Base-by-base conservation (phyloP, 2,329 filamentous ascomycete genomes). In the Kalaharituber pfeilii region DNA sequence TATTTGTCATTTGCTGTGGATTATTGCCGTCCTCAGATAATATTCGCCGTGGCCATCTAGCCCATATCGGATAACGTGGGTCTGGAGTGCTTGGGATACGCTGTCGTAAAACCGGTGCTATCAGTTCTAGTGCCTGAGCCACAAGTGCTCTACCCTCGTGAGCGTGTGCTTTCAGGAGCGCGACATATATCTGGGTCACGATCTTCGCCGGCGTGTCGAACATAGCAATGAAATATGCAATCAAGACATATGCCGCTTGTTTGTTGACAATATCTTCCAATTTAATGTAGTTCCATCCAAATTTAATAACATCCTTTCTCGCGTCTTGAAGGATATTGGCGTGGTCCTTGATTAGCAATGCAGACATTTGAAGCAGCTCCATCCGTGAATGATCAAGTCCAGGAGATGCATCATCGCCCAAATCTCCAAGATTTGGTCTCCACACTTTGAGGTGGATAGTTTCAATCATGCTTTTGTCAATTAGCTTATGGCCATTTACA, bases 251-350 rank as follows among this genome's bases (percentile, higher is more conserved):
- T 2, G 91, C 88, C 0, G 89, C 91, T 67, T 96, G 91, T 68
- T 98, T 98, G 73, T 96, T 98, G 72, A 98, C 94, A 55, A 94
- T 85, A 67, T 99, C 91, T 65, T 99, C 93, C n/a, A 98, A 77
- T 24, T 86, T 80, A 64, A 98, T 98, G 66, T 94, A 96, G 18
- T 88, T 94, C 91, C 91, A 99, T 2, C 87, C 88, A 68, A 96
- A 98, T 69, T 95, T 96, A 65, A 98, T 98, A 58, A 98, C 89
- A 60, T 98, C 91, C 69, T 98, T 98, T 33, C 93, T 81, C 2
- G 86, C 82, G 64, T 96, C 91, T 62, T 93, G 84, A 1, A 98
- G 77, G 53, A 87, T 84, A 28, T 79, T 78, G 64, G 89, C 81
- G 64, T 98, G 86, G 64, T 96, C 94, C 66, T 98, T 98, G 69